These are phyloP conservation scores for Lathyrus sativus DNA, from an alignment of 306 rosid genomes.

Conservation along the genomic window DNA sequence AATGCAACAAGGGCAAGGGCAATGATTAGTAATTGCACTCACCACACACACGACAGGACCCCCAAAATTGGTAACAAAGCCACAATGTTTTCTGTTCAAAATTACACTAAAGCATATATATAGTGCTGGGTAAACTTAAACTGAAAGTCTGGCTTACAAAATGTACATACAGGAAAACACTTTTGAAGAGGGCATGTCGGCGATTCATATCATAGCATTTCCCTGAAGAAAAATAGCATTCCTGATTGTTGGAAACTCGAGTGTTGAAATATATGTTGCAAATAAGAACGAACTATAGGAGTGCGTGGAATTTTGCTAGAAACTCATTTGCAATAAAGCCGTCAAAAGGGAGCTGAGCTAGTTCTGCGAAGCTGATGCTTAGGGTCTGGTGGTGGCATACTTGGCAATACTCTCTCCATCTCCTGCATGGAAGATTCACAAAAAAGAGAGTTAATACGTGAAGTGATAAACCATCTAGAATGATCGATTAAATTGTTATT, in stretches of 20 bases:
- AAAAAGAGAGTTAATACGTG: conserved; percentile 18
- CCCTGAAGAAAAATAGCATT: conserved; percentile 34
- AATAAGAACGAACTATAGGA: conserved; percentile 26
- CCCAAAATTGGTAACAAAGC: not conserved
- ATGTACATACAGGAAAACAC: conserved; percentile 44
- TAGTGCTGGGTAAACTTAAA: conserved; percentile 31
- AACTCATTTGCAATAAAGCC: conserved; percentile 31
- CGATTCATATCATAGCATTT: conserved; percentile 27
- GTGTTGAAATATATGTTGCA: conserved; percentile 31
- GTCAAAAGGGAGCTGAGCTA: conserved; percentile 51
- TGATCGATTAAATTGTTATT: not conserved
- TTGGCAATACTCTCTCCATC: conserved; percentile 45
- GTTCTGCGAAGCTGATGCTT: conserved; percentile 59
- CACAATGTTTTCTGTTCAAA: conserved; percentile 6
- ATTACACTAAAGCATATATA: conserved; percentile 25
- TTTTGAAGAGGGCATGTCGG: conserved; percentile 31
- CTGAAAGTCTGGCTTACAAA: conserved; percentile 32
- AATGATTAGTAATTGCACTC: not conserved
- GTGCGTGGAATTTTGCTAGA: conserved; percentile 4
- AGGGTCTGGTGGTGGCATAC: conserved; percentile 48
- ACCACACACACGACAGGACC: not conserved
- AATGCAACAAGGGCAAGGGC: not conserved
- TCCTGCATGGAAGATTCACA: conserved; percentile 46
- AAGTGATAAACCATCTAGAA: conserved; percentile 27
- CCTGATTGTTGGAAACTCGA: conserved; percentile 34